Base-by-base conservation (phyloP, 2,329 filamentous ascomycete species). In the Venturiaceae sp. region DNA sequence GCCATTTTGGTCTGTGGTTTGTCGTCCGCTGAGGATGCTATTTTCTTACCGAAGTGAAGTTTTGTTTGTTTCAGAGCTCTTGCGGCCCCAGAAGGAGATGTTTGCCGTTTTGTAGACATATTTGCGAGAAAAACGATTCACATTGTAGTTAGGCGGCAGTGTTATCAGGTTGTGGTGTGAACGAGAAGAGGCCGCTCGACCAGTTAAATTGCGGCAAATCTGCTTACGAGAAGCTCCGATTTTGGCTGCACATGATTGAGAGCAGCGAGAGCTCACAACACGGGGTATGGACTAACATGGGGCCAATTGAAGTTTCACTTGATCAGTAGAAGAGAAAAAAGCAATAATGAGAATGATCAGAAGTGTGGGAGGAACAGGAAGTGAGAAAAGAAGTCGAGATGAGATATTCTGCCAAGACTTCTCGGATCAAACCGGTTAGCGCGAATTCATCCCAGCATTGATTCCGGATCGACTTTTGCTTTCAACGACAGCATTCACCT, bases 1-100 rank as follows among this genome's bases (percentile, higher is more conserved):
- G 28, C 28, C 54, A 30, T 50, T 23, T 26, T 23, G 33, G 14
- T 9, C 13, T 30, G 13, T 26, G 21, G 11, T 36, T 58, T n/a
- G 13, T 53, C n/a, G 14, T 39, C 23, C 28, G 19, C 14, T 30
- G 3, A 11, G 26, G 39, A 26, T 7, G 54, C 9, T 14, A 50
- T 50, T 34, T 36, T 58, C 55, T 53, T 34, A 11, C 41, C 39
- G 39, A 58, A 58, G 39, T 47, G n/a, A 13, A 53, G 36, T 41
- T 44, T 56, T 32, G 53, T 32, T 30, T 56, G 53, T 41, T 56
- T 56, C 19, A 41, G 14, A 13, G 53, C 28, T 32, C 36, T 56
- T 21, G n/a, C 33, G 30, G 53, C 36, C 3, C 36, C 36, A 13
- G 34, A 32, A 13, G 28, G 32, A n/a, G 28, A 32, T n/a, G 32